Evolutionary conservation across 768 basidiomycete genomes (phyloP), one percentile per base, ranked within the genome.

Genomic region (Mycena rosella): DNA sequence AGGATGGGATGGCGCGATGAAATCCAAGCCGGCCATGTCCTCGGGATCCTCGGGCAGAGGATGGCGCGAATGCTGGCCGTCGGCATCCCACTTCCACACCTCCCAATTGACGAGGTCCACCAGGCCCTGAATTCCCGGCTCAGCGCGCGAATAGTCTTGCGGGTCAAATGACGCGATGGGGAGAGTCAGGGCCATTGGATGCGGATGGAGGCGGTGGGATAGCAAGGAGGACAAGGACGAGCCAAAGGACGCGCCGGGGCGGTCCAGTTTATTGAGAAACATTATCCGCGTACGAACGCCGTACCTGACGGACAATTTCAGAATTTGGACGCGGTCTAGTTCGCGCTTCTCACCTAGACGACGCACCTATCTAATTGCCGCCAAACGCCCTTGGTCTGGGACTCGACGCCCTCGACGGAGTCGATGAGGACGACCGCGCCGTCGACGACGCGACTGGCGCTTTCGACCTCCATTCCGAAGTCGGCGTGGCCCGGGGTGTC

Each of bases 401-500:
- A 89, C 77, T 96, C 95, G 7, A 96, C 95, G 9, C 95, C 95
- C 79, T 96, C 95, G 0, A 96, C 95, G 0, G 94, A 92, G 78
- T 96, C 95, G 48, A 96, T 88, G 34, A 96, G 79, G 32, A 96
- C 92, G 30, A 96, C 89, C 18, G 94, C 95, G 62, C 95, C 95
- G 69, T 96, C 95, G 5, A 96, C 88, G 18, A 96, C 91, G 30
- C 95, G 89, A 74, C 94, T 96, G 10, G 95, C 95, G 73, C 94
- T 93, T 79, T 96, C 95, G 29, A 96, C 95, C 74, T 96, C 95
- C 94, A 96, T 96, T n/a, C 95, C 95, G 79, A 96, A 96, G 77
- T 96, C 95, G 6, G 94, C 95, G 79, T 96, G 95, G 38, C 95
- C 95, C 18, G 95, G 95, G 4, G 95, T 96, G 74, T 96, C 95